A percentile compares a stretch with the other conserved stretches of the same genome.
Evolutionary conservation across 495 filamentous ascomycete genomes (phyloP).

Genomic region (Lasiosphaeria ovina): DNA sequence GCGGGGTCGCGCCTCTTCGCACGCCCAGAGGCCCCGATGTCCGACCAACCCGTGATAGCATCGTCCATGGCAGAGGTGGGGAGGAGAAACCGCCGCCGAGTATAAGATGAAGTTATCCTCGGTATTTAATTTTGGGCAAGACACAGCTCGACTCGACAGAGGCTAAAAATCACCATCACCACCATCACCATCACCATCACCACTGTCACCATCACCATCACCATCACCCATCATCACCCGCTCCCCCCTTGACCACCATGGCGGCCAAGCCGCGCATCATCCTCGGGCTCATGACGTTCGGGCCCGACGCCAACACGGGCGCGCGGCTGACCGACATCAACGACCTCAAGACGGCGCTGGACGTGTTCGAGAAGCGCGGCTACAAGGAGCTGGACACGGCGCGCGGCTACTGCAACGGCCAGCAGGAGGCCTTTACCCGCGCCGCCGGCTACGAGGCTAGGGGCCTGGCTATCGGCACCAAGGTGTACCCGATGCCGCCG

Average conservation of each 20-base stretch:
- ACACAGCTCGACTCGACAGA: no score
- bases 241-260: constrained; percentile 23
- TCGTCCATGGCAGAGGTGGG: no score
- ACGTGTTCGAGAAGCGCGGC: constrained; percentile 67
- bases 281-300: constrained; percentile 63
- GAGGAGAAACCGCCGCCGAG: no score
- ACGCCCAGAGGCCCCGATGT: no score
- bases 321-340: constrained; percentile 67
- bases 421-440: constrained; percentile 80
- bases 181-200: no score
- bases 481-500: constrained; percentile 63
- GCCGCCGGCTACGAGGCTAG: constrained; percentile 76
- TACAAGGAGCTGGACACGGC: constrained; percentile 83
- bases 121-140: no score
- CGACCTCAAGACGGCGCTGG: constrained; percentile 64
- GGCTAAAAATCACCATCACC: no score
- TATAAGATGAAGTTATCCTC: no score
- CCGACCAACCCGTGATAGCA: no score
- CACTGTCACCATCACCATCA: no score
- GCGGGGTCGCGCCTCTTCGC: no score
- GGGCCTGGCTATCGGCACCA: constrained; percentile 82
- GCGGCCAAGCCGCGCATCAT: constrained; percentile 50
- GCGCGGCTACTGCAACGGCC: constrained; percentile 66
- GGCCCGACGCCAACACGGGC: constrained; percentile 50
- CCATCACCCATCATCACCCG: no score